Evolutionary conservation across 2,329 filamentous ascomycete species (phyloP), one percentile per base, ranked within the genome.

Genomic region (Stemphylium vesicarium): DNA sequence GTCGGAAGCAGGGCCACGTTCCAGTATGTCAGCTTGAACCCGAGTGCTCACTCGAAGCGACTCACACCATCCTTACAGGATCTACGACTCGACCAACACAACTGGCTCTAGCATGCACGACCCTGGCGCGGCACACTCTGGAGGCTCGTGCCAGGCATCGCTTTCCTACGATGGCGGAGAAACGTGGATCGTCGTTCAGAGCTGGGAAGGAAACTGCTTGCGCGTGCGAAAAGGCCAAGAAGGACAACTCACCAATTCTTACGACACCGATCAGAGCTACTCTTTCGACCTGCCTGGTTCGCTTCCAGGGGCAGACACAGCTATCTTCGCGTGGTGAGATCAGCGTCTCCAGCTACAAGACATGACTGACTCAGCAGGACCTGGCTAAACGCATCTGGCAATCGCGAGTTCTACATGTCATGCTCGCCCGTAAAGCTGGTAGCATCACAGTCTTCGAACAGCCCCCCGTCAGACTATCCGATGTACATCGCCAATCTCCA

Each of bases 151-250:
- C 59, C 75, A 80, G 57, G 73, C 76, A n/a, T 78, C 76, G 5
- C 73, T 78, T 55, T 75, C 70, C 12, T 64, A 68, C 13, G 75
- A 80, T 55, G 58, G 66, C 24, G 75, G 77, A 45, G 64, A 73
- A 47, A 78, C 71, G 0, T 80, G 78, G 66, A 70, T 72, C 33
- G 75, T 78, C 3, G 72, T 73, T 2, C 72, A 71, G 5, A 75
- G 70, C 15, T 80, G 74, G 63, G 73, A 79, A 53, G 79, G 78
- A 24, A 75, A 79, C 56, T 80, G 77, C 60, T 76, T 78, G 4
- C 74, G 68, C 16, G 71, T 72, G 12, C 32, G 16, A 15, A 50
- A 56, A 29, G 47, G 47, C 10, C 6, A 51, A 56, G 53, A 56
- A 56, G 47, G 42, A 7, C 3, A 39, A 43, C 47, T 56, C 24